Conservation (phyloP, 1,284 basidiomycete species). For the Takashimella koratensis region DNA sequence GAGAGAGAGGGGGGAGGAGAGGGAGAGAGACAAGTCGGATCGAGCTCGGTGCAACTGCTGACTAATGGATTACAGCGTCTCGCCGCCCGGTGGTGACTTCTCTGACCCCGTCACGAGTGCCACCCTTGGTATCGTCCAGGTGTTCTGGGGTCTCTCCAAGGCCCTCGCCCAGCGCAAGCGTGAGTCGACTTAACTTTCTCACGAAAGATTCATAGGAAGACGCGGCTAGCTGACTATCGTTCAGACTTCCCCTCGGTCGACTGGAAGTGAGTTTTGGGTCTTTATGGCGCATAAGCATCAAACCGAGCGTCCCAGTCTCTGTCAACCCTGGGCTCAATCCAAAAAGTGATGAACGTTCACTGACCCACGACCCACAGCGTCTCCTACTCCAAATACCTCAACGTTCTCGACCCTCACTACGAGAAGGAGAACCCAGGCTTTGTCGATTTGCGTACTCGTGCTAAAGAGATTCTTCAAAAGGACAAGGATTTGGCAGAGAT, state of each 20-base stretch:
- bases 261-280: slow-evolving; percentile 62
- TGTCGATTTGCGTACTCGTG: slow-evolving; percentile 81
- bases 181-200: slow-evolving; percentile 1
- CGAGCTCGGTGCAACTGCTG: no score
- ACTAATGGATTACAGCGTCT: slow-evolving; percentile 82
- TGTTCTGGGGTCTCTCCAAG: slow-evolving; percentile 62
- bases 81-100: slow-evolving; percentile 98
- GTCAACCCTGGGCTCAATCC: no score
- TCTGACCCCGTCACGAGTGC: slow-evolving; percentile 98
- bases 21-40: no score
- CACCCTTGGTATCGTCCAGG: slow-evolving; percentile 97
- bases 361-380: slow-evolving; percentile 46
- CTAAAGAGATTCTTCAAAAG: slow-evolving; percentile 97
- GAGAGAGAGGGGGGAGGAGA: no score
- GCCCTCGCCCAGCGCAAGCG: slow-evolving; percentile 77
- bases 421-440: slow-evolving; percentile 89
- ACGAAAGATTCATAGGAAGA: not conserved
- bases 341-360: no score
- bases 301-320: no score
- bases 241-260: slow-evolving; percentile 92
- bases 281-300: no score
- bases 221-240: slow-evolving; percentile 6
- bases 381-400: slow-evolving; percentile 98
- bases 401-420: slow-evolving; percentile 91
- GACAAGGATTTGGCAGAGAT: slow-evolving; percentile 98